Conservation (phyloP, 2,329 filamentous ascomycete species). For the Zymoseptoria passerinii region DNA sequence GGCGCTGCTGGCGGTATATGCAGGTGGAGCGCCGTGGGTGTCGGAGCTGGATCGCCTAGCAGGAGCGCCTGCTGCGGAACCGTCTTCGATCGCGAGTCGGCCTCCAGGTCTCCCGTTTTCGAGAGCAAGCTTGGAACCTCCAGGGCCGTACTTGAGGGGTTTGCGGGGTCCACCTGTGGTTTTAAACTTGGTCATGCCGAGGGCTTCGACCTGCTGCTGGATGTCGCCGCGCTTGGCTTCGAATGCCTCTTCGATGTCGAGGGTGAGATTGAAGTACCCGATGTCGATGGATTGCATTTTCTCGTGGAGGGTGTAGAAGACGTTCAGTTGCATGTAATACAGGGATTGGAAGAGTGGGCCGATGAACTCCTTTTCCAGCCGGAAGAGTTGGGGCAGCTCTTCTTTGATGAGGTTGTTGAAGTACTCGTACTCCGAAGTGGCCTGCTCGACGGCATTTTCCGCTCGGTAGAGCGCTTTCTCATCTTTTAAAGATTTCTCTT, state of each 20-base stretch:
- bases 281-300: conserved; percentile 97
- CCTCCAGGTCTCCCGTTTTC: conserved; percentile 19
- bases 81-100: conserved; percentile 25
- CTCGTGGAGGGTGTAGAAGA: conserved; percentile 97
- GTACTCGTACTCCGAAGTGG: conserved; percentile 94
- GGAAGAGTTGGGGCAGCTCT: conserved; percentile 85
- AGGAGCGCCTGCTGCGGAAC: conserved; percentile 15
- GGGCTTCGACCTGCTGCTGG: conserved; percentile 71
- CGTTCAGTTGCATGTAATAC: conserved; percentile 99
- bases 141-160: conserved; percentile 41
- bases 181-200: conserved; percentile 86
- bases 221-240: conserved; percentile 80
- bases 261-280: conserved; percentile 88
- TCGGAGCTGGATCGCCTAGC: conserved; percentile 20
- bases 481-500: conserved; percentile 91
- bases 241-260: conserved; percentile 88
- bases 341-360: conserved; percentile 96
- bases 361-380: conserved; percentile 88
- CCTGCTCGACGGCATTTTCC: conserved; percentile 80
- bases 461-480: conserved; percentile 96
- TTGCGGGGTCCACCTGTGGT: conserved; percentile 60
- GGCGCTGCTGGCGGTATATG: conserved; percentile 15
- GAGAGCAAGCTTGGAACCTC: conserved; percentile 25
- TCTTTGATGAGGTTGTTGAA: conserved; percentile 97
- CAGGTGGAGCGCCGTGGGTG: conserved; percentile 20